Percentiles rank a stretch among this genome's conserved stretches.
phyloP scores from a whole-genome alignment of 2,329 filamentous ascomycete species.

The Biscogniauxia sp. region DNA sequence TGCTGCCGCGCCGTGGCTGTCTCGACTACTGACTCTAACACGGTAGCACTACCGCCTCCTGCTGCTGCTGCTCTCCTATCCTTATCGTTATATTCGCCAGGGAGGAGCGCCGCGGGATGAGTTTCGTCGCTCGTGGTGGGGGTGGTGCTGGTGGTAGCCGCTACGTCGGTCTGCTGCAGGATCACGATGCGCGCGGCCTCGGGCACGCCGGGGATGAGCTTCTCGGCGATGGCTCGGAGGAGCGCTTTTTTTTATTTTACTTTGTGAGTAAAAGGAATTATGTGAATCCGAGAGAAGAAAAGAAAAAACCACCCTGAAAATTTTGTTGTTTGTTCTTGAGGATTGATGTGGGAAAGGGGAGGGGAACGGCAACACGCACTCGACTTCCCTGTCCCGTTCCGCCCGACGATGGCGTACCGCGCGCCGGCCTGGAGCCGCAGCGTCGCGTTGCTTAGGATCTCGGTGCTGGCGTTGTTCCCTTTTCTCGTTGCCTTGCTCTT shows the following conservation, averaged over 20 bases:
- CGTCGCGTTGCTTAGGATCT: slow-evolving; percentile 68
- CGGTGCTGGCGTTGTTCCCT: slow-evolving; percentile 44
- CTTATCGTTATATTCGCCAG: slow-evolving; percentile 6
- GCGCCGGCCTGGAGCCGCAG: slow-evolving; percentile 70
- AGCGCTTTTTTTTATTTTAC: slow-evolving; percentile 62
- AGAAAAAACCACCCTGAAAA: no score
- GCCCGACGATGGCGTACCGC: slow-evolving; percentile 74
- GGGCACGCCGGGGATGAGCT: slow-evolving; percentile 74
- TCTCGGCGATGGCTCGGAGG: slow-evolving; percentile 72
- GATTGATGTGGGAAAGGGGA: neutral
- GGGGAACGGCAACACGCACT: slow-evolving; percentile 46
- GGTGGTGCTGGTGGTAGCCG: slow-evolving; percentile 30
- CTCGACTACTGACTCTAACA: slow-evolving; percentile 68
- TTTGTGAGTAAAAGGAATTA: no score
- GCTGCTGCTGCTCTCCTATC: slow-evolving; percentile 6
- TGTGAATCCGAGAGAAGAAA: no score
- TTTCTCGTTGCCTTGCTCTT: slow-evolving; percentile 41
- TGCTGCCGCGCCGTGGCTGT: slow-evolving; percentile 54
- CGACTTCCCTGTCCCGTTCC: slow-evolving; percentile 82
- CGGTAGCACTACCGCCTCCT: slow-evolving; percentile 32
- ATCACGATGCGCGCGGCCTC: slow-evolving; percentile 64
- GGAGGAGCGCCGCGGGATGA: neutral
- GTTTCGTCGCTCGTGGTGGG: slow-evolving; percentile 18
- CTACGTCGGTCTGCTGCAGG: slow-evolving; percentile 62
- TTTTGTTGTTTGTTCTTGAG: no score